These are phyloP conservation scores for Nematocida homosporus DNA, from an alignment of 371 early-diverging fungal species.

Conservation along the genomic window DNA sequence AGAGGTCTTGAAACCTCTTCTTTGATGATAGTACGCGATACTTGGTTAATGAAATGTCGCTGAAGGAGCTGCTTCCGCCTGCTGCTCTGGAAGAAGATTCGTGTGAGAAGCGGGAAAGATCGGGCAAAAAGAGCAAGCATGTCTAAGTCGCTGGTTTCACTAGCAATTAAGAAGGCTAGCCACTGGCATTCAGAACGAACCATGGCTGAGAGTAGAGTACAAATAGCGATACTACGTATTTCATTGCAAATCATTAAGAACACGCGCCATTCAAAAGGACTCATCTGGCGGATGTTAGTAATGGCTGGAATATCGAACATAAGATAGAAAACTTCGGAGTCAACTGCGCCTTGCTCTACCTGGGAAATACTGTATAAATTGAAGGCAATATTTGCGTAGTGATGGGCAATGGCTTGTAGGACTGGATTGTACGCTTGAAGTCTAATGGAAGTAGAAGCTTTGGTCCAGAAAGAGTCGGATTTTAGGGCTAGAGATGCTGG, in stretches of 20 bases:
- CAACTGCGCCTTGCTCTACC: constrained; percentile 44
- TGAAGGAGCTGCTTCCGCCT: constrained; percentile 2
- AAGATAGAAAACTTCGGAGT: constrained; percentile 46
- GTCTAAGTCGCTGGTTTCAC: constrained; percentile 17
- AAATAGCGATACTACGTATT: constrained; percentile 25
- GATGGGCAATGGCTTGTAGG: constrained; percentile 29
- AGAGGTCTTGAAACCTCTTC: constrained; percentile 45
- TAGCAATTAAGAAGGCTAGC: constrained; percentile 32
- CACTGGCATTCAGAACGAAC: constrained; percentile 35
- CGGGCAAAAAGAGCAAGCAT: constrained; percentile 48
- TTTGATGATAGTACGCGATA: constrained; percentile 17
- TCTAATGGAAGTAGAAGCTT: neutral
- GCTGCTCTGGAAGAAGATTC: constrained; percentile 47
- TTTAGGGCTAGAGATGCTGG: constrained; percentile 32
- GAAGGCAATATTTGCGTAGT: constrained; percentile 40
- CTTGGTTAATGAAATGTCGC: constrained; percentile 2
- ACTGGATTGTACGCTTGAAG: constrained; percentile 1
- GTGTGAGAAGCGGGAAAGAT: constrained; percentile 27
- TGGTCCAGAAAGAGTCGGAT: constrained; percentile 27
- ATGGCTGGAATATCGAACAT: constrained; percentile 54
- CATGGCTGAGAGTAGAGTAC: constrained; percentile 40
- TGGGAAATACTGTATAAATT: constrained; percentile 46
- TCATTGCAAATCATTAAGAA: constrained; percentile 50
- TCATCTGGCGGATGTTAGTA: constrained; percentile 20
- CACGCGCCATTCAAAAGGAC: constrained; percentile 40